Base-by-base conservation (phyloP, 2,329 filamentous ascomycete genomes). In the Lasiodiplodia theobromae region DNA sequence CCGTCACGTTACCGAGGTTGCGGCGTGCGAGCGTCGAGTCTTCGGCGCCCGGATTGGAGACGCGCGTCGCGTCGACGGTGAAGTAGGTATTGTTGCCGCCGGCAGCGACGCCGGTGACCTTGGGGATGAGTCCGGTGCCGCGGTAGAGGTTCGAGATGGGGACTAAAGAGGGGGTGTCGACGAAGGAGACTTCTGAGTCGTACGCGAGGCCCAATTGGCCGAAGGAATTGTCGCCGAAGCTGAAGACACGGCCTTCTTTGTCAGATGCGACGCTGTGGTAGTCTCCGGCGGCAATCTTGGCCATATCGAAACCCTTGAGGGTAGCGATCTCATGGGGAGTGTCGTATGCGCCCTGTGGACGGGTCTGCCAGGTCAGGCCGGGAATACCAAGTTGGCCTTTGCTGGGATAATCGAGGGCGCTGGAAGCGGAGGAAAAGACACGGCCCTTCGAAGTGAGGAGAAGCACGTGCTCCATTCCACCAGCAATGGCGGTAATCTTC, bases 181-280 rank as follows among this genome's bases (percentile, higher is more conserved):
- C 83, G 68, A 82, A 87, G 8, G 88, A 84, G 18, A 87, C 83
- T 34, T 90, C 87, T 0, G 86, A 77, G 60, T 89, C 88, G 66
- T 87, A 88, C 63, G 93, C 88, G 73, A 95, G 89, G n/a, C 95
- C 95, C 3, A 98, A 86, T 79, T 98, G 96, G n/a, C 96, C 96
- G 53, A 88, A 87, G 0, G 90, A 89, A 81, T 98, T 98, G 79
- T 98, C 94, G 47, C 96, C 96, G 81, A 97, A 98, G 7, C 89
- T 86, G 78, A 96, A 97, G 18, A 96, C 86, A 18, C 89, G 88
- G 18, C 95, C 95, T 65, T 91, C 85, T 69, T 87, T 87, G 76
- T 95, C 92, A 18, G 94, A 85, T 0, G 89, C 92, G 1, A 96
- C 82, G 4, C 93, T 97, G 81, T 99, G 96, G 72, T 90, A 89